These are phyloP conservation scores for Incumbomyces delicatus DNA, from an alignment of 2,329 filamentous ascomycete species.

Conservation along the genomic window DNA sequence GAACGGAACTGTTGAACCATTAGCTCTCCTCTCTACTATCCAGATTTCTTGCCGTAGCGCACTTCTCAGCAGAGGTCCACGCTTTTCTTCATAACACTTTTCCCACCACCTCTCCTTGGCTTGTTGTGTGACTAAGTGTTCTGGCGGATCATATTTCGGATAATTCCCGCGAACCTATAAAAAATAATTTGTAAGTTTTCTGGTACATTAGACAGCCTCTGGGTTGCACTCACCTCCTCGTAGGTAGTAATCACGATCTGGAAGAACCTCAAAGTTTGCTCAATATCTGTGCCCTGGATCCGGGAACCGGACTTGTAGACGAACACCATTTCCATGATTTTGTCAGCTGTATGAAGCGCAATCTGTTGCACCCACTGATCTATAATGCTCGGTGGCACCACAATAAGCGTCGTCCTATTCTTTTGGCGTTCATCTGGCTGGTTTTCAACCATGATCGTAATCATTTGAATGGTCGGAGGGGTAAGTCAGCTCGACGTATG, in stretches of 20 bases:
- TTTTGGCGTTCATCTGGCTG: conserved; percentile 2
- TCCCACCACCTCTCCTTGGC: conserved; percentile 22
- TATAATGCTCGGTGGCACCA: conserved; percentile 27
- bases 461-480: conserved; percentile 4
- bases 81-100: conserved; percentile 17
- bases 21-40: background rate
- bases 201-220: too few relatives aligned
- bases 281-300: conserved; percentile 15
- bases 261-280: conserved; percentile 14
- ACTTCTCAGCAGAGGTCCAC: conserved; percentile 26
- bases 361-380: conserved; percentile 29
- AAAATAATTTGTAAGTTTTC: background rate
- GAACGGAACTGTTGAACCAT: conserved; percentile 22
- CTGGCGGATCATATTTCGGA: conserved; percentile 20
- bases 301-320: conserved; percentile 21
- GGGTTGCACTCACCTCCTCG: conserved; percentile 17
- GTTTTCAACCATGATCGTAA: conserved; percentile 31
- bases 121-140: conserved; percentile 11
- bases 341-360: conserved; percentile 23
- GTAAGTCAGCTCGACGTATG: background rate
- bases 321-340: conserved; percentile 19
- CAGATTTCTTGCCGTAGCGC: background rate
- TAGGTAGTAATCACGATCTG: conserved; percentile 32
- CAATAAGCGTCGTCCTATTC: conserved; percentile 28
- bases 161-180: conserved; percentile 25